Percentiles rank a stretch among this genome's conserved stretches.
These are phyloP conservation scores for Pleurotus sapidus DNA, from an alignment of 768 basidiomycete species.

Conservation along the genomic window DNA sequence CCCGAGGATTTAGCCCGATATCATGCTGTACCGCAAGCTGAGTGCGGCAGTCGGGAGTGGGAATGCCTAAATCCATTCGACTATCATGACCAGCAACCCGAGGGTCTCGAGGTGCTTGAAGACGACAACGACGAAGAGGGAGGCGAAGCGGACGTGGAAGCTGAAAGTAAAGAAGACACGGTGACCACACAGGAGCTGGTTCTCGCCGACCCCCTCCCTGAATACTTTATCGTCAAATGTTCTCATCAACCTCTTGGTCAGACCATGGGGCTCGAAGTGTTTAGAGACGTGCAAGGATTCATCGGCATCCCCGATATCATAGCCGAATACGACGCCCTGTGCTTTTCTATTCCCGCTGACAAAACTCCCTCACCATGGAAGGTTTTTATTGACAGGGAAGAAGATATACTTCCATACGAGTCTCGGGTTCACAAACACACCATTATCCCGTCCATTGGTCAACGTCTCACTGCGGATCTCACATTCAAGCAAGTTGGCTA, in stretches of 20 bases:
- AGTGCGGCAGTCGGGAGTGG: background rate
- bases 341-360: background rate
- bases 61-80: background rate
- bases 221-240: background rate
- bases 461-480: background rate
- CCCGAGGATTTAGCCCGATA: background rate
- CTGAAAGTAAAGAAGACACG: too few species aligned
- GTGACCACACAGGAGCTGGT: background rate
- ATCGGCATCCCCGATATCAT: constrained; percentile 6
- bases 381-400: background rate
- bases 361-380: too few species aligned
- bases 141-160: too few species aligned
- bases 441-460: background rate
- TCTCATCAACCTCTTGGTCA: background rate
- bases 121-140: too few species aligned
- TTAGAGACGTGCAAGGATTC: background rate
- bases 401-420: background rate
- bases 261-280: background rate
- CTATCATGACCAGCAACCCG: background rate
- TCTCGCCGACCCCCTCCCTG: background rate
- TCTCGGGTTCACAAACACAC: background rate
- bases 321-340: background rate
- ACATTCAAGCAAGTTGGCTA: background rate
- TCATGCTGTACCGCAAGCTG: background rate
- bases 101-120: too few species aligned